These are phyloP conservation scores for Uromyces viciae-fabae DNA, from an alignment of 1,284 basidiomycete genomes.

Conservation along the genomic window DNA sequence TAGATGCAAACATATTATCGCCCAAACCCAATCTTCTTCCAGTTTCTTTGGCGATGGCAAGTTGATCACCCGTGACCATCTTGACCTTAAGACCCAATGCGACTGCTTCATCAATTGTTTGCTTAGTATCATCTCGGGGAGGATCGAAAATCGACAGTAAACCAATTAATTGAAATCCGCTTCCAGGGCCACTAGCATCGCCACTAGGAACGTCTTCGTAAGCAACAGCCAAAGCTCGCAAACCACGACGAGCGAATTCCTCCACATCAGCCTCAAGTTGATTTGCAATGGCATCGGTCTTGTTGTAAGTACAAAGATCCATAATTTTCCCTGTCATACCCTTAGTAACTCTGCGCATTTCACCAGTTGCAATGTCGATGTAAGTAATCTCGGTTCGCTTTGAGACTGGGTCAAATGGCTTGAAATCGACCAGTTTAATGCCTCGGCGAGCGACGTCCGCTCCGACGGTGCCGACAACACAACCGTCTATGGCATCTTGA, in stretches of 20 bases:
- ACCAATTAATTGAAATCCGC: slow-evolving; percentile 94
- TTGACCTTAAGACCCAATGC: slow-evolving; percentile 96
- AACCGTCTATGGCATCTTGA: slow-evolving; percentile 92
- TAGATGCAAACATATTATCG: slow-evolving; percentile 94
- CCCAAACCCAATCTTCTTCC: slow-evolving; percentile 92
- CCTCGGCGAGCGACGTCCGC: slow-evolving; percentile 76
- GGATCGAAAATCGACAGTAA: slow-evolving; percentile 97
- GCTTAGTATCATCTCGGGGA: slow-evolving; percentile 95
- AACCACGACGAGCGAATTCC: slow-evolving; percentile 90
- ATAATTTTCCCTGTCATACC: slow-evolving; percentile 85
- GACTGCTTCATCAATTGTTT: slow-evolving; percentile 94
- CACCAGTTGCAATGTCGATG: slow-evolving; percentile 84
- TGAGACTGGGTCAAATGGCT: slow-evolving; percentile 98
- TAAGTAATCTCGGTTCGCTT: slow-evolving; percentile 99
- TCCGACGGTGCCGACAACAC: slow-evolving; percentile 75
- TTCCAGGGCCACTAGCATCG: slow-evolving; percentile 70
- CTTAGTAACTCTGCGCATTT: slow-evolving; percentile 96
- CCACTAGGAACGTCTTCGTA: slow-evolving; percentile 70
- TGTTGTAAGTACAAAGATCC: slow-evolving; percentile 86
- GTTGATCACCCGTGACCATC: slow-evolving; percentile 99
- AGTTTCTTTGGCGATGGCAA: slow-evolving; percentile 98
- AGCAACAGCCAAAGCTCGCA: slow-evolving; percentile 93
- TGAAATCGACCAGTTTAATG: slow-evolving; percentile 95
- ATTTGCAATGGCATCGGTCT: slow-evolving; percentile 85
- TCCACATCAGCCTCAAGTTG: slow-evolving; percentile 89